Evolutionary conservation across 2,329 filamentous ascomycete genomes (phyloP), one percentile per base, ranked within the genome.

Genomic region (Orbilia ellipsospora): DNA sequence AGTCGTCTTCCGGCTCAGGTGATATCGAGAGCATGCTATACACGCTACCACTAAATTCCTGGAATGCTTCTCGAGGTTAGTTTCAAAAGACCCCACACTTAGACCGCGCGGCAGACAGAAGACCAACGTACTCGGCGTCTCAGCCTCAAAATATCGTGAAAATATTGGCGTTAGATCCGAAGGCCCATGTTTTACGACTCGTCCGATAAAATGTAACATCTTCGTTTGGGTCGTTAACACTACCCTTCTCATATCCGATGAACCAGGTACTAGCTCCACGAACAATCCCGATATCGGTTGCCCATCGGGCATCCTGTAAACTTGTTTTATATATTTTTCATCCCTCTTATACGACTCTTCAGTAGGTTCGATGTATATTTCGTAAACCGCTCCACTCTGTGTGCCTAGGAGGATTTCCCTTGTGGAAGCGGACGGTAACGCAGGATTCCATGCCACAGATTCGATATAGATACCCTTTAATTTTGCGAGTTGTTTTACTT

Each of bases 331-430:
- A 81, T 96, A 97, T 83, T 93, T 93, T 82, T 99, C 95, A 82
- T 98, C 94, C 81, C 94, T 91, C 78, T 93, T 88, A 83, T 97
- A 98, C 83, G 97, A 97, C 81, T 98, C 95, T 57, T 91, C 93
- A 13, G 93, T 92, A 2, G 93, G 93, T 82, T 99, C 95, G 80
- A 99, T 94, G 80, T 93, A 98, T 16, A 90, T 90, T 83, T 99
- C 95, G 83, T 97, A 98, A 36, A 99, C 88, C 82, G 93, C 95
- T 26, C 95, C 95, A 83, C 98, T 95, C n/a, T 92, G 89, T 8
- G 93, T 90, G 40, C 95, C 95, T 36, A 99, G 83, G 7, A 99
- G 85, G 44, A 99, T 98, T 85, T 99, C 95, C 69, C 95, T 87
- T 2, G 95, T 99, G 1, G 93, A 97, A 2, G 94, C 92, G 7